phyloP scores from a whole-genome alignment of 495 filamentous ascomycete species.

The Penicillium canariense region DNA sequence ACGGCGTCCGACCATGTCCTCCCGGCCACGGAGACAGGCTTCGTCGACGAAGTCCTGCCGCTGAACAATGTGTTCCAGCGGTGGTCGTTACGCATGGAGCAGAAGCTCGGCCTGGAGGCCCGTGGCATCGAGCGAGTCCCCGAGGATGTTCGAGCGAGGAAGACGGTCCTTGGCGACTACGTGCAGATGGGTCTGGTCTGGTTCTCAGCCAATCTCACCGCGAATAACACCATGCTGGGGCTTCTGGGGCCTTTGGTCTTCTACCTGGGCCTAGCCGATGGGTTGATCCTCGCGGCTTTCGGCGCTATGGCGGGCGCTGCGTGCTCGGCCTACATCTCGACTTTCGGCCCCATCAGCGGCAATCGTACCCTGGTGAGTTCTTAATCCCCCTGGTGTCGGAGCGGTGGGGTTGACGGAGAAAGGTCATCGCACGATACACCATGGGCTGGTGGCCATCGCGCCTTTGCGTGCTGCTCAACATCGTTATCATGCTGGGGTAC shows the following conservation, averaged over 20 bases:
- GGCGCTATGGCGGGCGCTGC: conserved; percentile 54
- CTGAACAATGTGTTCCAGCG: too few relatives aligned
- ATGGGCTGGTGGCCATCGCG: conserved; percentile 74
- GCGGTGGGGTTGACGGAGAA: background rate
- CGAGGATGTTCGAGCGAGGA: conserved; percentile 18
- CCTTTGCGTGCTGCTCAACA: conserved; percentile 60
- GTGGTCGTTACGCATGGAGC: too few relatives aligned
- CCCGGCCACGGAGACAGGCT: too few relatives aligned
- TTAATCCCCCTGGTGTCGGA: background rate
- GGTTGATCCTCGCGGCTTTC: conserved; percentile 54
- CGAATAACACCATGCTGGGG: conserved; percentile 62
- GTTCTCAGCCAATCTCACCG: conserved; percentile 62
- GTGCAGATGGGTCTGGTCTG: conserved; percentile 59
- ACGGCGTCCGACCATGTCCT: too few relatives aligned
- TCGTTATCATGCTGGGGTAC: conserved; percentile 66
- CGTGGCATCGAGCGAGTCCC: conserved; percentile 65
- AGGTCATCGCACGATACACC: conserved; percentile 63
- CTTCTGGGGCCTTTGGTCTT: conserved; percentile 61
- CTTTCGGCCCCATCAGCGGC: conserved; percentile 62
- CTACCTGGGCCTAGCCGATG: conserved; percentile 58
- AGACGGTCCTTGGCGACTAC: too few relatives aligned
- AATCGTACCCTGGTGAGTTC: conserved; percentile 59
- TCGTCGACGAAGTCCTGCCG: too few relatives aligned
- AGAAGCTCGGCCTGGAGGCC: too few relatives aligned
- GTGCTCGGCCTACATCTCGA: conserved; percentile 59